Base-by-base conservation (phyloP, 2,329 filamentous ascomycete species). In the Xylaria sp. region DNA sequence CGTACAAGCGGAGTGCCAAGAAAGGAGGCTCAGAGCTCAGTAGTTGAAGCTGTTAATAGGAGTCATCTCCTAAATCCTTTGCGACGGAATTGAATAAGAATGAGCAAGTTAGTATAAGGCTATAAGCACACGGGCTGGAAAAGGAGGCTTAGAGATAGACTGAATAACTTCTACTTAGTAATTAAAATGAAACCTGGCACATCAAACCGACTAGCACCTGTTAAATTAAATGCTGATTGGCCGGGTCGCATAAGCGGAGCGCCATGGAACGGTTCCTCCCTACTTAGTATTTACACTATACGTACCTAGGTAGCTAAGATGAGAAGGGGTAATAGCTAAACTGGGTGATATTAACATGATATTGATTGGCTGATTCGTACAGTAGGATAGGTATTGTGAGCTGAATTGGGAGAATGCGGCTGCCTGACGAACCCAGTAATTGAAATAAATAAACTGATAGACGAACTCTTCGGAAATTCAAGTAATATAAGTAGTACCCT, bases 361-460 rank as follows among this genome's bases (percentile, higher is more conserved):
- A 8, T 51, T 67, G 67, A 75, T 78, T 76, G 61, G 48, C n/a
- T 55, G 15, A 65, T 73, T 76, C 72, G 73, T 76, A 76, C 71
- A 77, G 18, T 10, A 46, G 25, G 28, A 28, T 66, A 57, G 13
- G 25, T 31, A 39, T 57, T 54, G 15, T 23, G 28, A 58, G 51
- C 41, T 60, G 20, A 60, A 51, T 52, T 44, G 18, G 51, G 65
- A 50, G 13, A 50, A 50, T 25, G 28, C 44, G 31, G 37, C 57
- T 55, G 3, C 20, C 3, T 65, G 60, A 48, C n/a, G 41, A 65
- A 15, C 48, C 25, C 31, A 51, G 48, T 28, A 67, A 59, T 62
- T 44, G 55, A 61, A 60, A 34, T 34, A 37, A 4, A 28, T 39
- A 28, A 48, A 52, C 55, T 55, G 31, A 56, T 48, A 52, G 50